These are phyloP conservation scores for Cardamine chenopodiifolia DNA, from an alignment of 345 rosid species.

Conservation along the genomic window DNA sequence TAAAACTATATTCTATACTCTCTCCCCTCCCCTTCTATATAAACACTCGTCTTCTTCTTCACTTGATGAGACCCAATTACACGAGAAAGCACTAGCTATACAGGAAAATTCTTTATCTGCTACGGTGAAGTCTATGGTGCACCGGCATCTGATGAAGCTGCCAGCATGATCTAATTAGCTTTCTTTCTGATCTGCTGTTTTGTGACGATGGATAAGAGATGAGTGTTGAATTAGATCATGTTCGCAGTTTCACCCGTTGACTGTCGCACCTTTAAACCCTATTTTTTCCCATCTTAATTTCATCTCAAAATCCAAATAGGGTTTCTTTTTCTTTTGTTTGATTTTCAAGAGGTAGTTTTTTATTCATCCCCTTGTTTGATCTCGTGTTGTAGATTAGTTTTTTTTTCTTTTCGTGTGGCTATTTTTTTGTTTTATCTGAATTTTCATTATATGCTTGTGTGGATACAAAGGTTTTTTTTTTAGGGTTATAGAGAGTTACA, in stretches of 20 bases:
- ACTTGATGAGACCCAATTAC: constrained; percentile 9
- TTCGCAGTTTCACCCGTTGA: constrained; percentile 86
- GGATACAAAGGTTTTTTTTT: not conserved
- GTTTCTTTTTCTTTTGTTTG: not conserved
- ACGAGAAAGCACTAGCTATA: not conserved
- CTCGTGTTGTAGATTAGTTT: not conserved
- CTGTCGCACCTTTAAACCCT: constrained; percentile 58
- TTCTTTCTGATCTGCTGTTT: constrained; percentile 36
- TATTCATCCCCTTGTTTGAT: not conserved
- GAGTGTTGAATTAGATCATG: constrained; percentile 76
- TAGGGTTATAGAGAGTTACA: constrained; percentile 3
- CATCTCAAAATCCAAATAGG: constrained; percentile 5
- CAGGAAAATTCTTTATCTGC: not conserved
- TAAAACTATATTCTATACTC: constrained; percentile 5
- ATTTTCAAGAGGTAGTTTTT: not conserved
- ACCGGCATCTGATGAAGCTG: constrained; percentile 94
- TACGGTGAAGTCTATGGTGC: constrained; percentile 45
- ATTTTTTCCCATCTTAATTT: not conserved
- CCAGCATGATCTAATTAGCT: constrained; percentile 94
- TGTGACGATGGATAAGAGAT: constrained; percentile 22
- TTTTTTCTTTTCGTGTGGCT: not conserved
- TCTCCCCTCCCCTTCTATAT: constrained; percentile 36
- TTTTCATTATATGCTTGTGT: constrained; percentile 11
- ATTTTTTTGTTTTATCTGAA: not conserved
- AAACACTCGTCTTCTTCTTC: constrained; percentile 34